phyloP scores from a whole-genome alignment of 1,284 basidiomycete species.

The Cutaneotrichosporon dermatis region DNA sequence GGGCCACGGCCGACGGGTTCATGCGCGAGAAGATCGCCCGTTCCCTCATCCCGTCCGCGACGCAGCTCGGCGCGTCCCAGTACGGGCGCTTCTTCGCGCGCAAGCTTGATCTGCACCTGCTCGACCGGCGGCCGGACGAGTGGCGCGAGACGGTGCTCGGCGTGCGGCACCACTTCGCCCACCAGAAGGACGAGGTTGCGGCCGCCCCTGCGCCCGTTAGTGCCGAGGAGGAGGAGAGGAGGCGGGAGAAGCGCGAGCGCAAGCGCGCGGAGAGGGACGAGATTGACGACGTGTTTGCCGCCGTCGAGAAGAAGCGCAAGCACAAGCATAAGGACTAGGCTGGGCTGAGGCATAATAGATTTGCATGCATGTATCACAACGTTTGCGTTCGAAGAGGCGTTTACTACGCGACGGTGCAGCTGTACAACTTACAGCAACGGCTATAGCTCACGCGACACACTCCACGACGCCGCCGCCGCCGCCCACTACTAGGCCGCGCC shows the following conservation, averaged over 20 bases:
- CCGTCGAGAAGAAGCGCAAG: constrained; percentile 30
- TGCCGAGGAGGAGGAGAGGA: constrained; percentile 5
- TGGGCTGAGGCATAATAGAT: not conserved
- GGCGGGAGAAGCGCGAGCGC: constrained; percentile 4
- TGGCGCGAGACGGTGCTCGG: constrained; percentile 64
- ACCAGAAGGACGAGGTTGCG: constrained; percentile 29
- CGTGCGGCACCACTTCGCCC: constrained; percentile 47
- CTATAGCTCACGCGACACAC: too few species aligned
- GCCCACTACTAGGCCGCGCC: too few species aligned
- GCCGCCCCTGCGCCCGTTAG: constrained; percentile 1
- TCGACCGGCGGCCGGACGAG: constrained; percentile 70
- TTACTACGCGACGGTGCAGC: too few species aligned
- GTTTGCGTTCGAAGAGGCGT: too few species aligned
- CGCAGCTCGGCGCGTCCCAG: constrained; percentile 64
- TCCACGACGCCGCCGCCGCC: too few species aligned
- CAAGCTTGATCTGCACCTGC: constrained; percentile 70
- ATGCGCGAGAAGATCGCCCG: constrained; percentile 88
- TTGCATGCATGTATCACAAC: not conserved
- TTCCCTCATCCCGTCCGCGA: constrained; percentile 66
- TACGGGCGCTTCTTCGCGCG: constrained; percentile 82
- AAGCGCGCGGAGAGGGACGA: constrained; percentile 30
- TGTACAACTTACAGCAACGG: too few species aligned
- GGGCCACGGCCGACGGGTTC: constrained; percentile 81
- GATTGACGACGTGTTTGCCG: constrained; percentile 32
- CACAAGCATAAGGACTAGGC: constrained; percentile 9